phyloP scores from a whole-genome alignment of 148 eudicot species.

The Camellia granthamiana region DNA sequence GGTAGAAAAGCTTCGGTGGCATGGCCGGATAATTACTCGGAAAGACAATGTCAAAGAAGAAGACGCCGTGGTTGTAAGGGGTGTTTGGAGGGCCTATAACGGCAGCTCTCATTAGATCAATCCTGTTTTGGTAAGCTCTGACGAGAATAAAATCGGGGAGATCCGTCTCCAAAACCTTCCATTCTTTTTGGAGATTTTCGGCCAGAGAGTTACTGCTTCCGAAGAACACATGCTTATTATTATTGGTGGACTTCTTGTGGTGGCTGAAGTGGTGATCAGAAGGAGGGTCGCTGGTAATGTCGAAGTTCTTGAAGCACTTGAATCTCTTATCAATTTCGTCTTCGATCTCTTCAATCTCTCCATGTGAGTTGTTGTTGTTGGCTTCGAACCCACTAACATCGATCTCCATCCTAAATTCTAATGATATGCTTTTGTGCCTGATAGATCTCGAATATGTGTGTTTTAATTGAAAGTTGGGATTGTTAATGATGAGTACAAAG shows the following conservation, averaged over 20 bases:
- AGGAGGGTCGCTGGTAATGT: not conserved
- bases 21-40: slow-evolving; percentile 47
- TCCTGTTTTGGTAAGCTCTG: slow-evolving; percentile 47
- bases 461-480: too few relatives aligned
- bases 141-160: slow-evolving; percentile 64
- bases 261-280: slow-evolving; percentile 36
- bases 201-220: not conserved
- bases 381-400: not conserved
- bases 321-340: slow-evolving; percentile 6
- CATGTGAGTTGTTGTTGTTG: not conserved
- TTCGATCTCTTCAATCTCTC: slow-evolving; percentile 11
- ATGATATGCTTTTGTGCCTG: not conserved
- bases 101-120: slow-evolving; percentile 64
- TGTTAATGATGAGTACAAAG: too few relatives aligned
- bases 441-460: too few relatives aligned
- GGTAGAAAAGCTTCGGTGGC: slow-evolving; percentile 48
- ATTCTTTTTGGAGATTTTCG: slow-evolving; percentile 50
- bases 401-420: not conserved
- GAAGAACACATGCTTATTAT: not conserved
- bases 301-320: slow-evolving; percentile 3
- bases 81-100: slow-evolving; percentile 58
- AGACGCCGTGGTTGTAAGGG: slow-evolving; percentile 63
- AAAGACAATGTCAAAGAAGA: slow-evolving; percentile 66
- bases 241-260: not conserved
- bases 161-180: slow-evolving; percentile 38